A percentile compares a stretch with the other conserved stretches of the same genome.
These are phyloP conservation scores for Vitis vinifera DNA, from an alignment of 164 flowering plant species.

Conservation along the genomic window ASM3070453v1 NC_081818.1:1356501-1357000, in stretches of 20 bases:
- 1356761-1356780: background rate
- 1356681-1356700: background rate
- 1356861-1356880: background rate
- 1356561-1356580: too few species aligned
- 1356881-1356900: conserved; percentile 3
- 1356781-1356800: conserved; percentile 22
- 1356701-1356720: background rate
- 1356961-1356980: background rate
- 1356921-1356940: conserved; percentile 4
- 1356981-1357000: background rate
- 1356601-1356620: background rate
- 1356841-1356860: conserved; percentile 5
- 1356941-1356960: background rate
- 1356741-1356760: background rate
- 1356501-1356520: too few species aligned
- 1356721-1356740: background rate
- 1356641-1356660: background rate
- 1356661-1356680: background rate
- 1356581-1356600: background rate
- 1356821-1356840: conserved; percentile 8
- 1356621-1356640: background rate
- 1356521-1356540: too few species aligned
- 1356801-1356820: background rate
- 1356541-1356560: too few species aligned
- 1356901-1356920: background rate